Conservation (phyloP, 2,329 filamentous ascomycete genomes). For the Penicillium olsonii region DNA sequence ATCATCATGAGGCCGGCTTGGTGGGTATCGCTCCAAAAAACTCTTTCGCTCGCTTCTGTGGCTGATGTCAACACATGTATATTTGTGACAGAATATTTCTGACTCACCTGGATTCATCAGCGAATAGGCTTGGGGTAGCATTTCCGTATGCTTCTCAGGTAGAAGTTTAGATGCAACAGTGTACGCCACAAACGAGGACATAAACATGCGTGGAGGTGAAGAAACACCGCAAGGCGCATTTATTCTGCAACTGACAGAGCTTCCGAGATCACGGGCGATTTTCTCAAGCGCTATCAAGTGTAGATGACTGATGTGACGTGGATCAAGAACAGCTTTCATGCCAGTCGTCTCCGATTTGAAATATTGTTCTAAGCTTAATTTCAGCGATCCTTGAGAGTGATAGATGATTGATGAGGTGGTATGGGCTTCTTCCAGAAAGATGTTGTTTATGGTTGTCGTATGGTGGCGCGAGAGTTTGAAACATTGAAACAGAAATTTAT, state of each 20-base stretch:
- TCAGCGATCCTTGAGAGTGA: slow-evolving; percentile 1
- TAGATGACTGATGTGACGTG: not conserved
- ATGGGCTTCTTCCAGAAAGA: slow-evolving; percentile 9
- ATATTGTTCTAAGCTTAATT: slow-evolving; percentile 2
- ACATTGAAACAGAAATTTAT: slow-evolving; percentile 6
- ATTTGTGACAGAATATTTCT: not conserved
- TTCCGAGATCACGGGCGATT: slow-evolving; percentile 1
- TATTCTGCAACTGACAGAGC: not conserved
- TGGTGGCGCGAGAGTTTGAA: slow-evolving; percentile 2
- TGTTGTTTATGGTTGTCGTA: slow-evolving; percentile 4
- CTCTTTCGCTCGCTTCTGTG: slow-evolving; percentile 1
- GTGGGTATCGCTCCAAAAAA: not conserved
- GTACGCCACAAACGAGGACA: not conserved
- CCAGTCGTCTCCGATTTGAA: not conserved
- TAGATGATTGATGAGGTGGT: slow-evolving; percentile 4
- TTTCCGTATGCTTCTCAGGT: not conserved
- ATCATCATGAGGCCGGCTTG: slow-evolving; percentile 2
- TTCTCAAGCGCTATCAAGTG: slow-evolving; percentile 1
- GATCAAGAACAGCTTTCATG: slow-evolving; percentile 4
- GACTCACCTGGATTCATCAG: not conserved
- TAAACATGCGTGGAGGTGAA: not conserved
- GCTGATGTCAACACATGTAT: not conserved
- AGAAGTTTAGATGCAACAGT: not conserved
- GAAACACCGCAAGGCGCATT: not conserved
- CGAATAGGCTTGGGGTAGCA: not conserved